Percentiles rank a stretch among this genome's conserved stretches.
phyloP scores from a whole-genome alignment of 163 green algal species.

The Chlorella variabilis region DNA sequence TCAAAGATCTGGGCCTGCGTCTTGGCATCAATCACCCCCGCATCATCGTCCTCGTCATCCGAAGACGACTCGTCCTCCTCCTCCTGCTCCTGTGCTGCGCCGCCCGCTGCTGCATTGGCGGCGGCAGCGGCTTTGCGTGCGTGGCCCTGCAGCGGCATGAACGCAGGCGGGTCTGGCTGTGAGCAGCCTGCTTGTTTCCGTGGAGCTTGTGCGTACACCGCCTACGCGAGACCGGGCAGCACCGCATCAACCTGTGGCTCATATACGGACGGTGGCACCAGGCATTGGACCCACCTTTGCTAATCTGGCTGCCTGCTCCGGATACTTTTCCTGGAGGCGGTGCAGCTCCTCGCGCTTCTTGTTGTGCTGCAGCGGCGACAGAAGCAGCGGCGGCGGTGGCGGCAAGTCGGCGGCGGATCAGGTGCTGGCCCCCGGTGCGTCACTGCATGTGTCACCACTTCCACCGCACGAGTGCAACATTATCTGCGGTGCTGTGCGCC shows the following conservation, averaged over 20 bases:
- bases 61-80: conserved; percentile 36
- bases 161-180: not conserved
- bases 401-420: too few species aligned
- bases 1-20: conserved; percentile 67
- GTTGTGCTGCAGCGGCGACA: conserved; percentile 81
- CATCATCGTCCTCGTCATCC: conserved; percentile 29
- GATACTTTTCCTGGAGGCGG: conserved; percentile 85
- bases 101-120: not conserved
- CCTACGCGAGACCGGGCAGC: too few species aligned
- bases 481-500: too few species aligned
- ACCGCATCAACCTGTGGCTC: too few species aligned
- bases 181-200: not conserved
- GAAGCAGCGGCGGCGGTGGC: not conserved
- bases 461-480: too few species aligned
- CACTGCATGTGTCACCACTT: too few species aligned
- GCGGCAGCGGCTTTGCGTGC: not conserved
- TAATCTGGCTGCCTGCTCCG: conserved; percentile 66
- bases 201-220: too few species aligned
- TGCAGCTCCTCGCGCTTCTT: conserved; percentile 89
- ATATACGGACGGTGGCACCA: too few species aligned
- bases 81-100: not conserved
- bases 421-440: too few species aligned
- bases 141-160: not conserved
- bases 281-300: too few species aligned
- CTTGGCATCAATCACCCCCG: conserved; percentile 36